Base-by-base conservation (phyloP, 2,329 filamentous ascomycete genomes). In the Magnaporthales sp. region DNA sequence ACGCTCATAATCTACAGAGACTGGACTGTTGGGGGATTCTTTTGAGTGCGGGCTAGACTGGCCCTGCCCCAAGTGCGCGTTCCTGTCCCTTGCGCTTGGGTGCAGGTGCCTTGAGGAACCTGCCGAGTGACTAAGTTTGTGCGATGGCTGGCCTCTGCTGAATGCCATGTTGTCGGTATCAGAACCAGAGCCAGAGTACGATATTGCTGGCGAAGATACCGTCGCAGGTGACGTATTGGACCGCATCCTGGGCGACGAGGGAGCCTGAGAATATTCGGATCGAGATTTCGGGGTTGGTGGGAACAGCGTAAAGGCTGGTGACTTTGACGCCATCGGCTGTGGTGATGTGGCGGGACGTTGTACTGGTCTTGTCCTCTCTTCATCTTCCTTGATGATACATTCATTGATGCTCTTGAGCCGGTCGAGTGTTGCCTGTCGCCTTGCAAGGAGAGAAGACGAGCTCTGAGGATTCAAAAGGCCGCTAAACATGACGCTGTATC, bases 401-500 rank as follows among this genome's bases (percentile, higher is more conserved):
- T 82, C 81, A 65, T 83, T 83, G 54, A 84, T 81, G 24, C 80
- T 82, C 69, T 83, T 85, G 1, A 91, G 76, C 67, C 81, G 85
- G 66, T 86, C 81, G 13, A 88, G 73, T 0, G 83, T 86, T 8
- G 84, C 85, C 70, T 89, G 86, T 58, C 86, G 81, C 67, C 86
- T 81, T 27, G 81, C 81, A 29, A 88, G 77, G 8, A 89, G 77
- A 1, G 80, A 77, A 2, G 78, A 75, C 6, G 75, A 73, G 60
- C 69, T 64, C 38, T 76, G 75, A 8, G 76, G 75, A 68, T 86
- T 84, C 29, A 97, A 79, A 7, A 97, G 81, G 51, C 85, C 86
- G 66, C 89, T 87, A 74, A 98, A 97, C 93, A 97, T 97, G 70
- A 97, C 86, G 71, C 93, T 97, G 72, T 97, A 98, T 63, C 94